Percentiles rank a stretch among this genome's conserved stretches.
Evolutionary conservation across 345 rosid genomes (phyloP).

Genomic region (Ceriops decandra): DNA sequence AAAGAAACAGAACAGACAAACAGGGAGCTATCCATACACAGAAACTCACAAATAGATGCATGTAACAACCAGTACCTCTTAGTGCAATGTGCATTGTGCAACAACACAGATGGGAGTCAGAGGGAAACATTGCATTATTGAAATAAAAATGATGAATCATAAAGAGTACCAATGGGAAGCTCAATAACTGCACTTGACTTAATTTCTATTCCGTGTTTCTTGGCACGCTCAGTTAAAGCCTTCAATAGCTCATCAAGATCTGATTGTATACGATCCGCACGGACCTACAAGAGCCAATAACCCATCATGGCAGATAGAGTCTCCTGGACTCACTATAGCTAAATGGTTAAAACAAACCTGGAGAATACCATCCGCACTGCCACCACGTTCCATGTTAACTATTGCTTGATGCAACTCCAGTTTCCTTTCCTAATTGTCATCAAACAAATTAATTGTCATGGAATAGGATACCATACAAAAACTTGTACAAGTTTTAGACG

Average conservation of each 20-base stretch:
- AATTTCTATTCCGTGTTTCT: slow-evolving; percentile 76
- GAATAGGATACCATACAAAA: slow-evolving; percentile 1
- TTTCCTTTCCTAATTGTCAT: slow-evolving; percentile 60
- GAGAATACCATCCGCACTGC: slow-evolving; percentile 94
- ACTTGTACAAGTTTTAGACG: not conserved
- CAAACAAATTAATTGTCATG: not conserved
- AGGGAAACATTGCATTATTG: not conserved
- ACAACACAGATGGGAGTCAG: not conserved
- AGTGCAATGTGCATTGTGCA: too few relatives aligned
- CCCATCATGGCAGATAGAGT: slow-evolving; percentile 9
- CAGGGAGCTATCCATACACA: too few relatives aligned
- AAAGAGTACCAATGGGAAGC: slow-evolving; percentile 71
- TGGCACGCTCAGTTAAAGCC: slow-evolving; percentile 72
- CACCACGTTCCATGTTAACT: slow-evolving; percentile 83
- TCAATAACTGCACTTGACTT: slow-evolving; percentile 73
- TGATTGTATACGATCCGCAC: slow-evolving; percentile 93
- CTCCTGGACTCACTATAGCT: slow-evolving; percentile 8
- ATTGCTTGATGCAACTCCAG: slow-evolving; percentile 84
- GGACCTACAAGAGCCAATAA: slow-evolving; percentile 56
- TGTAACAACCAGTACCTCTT: too few relatives aligned
- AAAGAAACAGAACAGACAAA: too few relatives aligned
- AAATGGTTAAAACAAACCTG: slow-evolving; percentile 53
- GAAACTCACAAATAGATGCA: too few relatives aligned
- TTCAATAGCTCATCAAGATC: slow-evolving; percentile 89
- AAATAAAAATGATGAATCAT: not conserved